Evolutionary conservation across 257 asterid species (phyloP).

Genomic region (Nicotiana tomentosiformis): DNA sequence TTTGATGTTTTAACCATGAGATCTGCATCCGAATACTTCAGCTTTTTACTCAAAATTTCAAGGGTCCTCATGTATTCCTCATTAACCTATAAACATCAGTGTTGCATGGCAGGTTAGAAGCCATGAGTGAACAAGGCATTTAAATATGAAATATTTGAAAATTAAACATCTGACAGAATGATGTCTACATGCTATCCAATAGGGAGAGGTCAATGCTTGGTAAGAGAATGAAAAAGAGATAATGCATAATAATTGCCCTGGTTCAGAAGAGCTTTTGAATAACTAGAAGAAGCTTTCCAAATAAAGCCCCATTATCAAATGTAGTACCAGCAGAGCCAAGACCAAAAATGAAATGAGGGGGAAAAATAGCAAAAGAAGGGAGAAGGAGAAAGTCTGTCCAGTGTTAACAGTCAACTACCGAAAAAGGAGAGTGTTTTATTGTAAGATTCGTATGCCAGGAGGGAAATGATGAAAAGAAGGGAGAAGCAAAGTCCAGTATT

Average conservation of each 20-base stretch:
- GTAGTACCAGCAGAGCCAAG: slow-evolving; percentile 7
- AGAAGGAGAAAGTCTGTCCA: background rate
- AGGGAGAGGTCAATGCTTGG: no score
- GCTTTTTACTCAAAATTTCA: slow-evolving; percentile 82
- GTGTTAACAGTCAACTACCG: background rate
- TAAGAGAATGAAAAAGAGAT: background rate
- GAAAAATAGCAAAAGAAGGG: background rate
- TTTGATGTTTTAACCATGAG: slow-evolving; percentile 76
- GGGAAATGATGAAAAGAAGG: background rate
- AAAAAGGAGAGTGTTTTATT: background rate
- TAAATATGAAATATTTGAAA: background rate
- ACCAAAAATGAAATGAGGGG: background rate
- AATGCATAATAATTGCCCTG: background rate
- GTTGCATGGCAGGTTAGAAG: slow-evolving; percentile 15
- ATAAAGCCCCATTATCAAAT: background rate
- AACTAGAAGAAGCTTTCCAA: slow-evolving; percentile 1
- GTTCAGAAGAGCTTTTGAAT: background rate
- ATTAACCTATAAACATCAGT: slow-evolving; percentile 56
- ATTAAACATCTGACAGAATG: background rate
- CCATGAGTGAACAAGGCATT: slow-evolving; percentile 10
- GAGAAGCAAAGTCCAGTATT: background rate
- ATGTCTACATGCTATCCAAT: background rate
- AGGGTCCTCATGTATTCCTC: slow-evolving; percentile 91
- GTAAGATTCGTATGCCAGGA: background rate
- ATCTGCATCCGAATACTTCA: slow-evolving; percentile 75